A percentile compares a stretch with the other conserved stretches of the same genome.
Conservation (phyloP, 2,329 filamentous ascomycete genomes). For the Calonectria ilicicola region DNA sequence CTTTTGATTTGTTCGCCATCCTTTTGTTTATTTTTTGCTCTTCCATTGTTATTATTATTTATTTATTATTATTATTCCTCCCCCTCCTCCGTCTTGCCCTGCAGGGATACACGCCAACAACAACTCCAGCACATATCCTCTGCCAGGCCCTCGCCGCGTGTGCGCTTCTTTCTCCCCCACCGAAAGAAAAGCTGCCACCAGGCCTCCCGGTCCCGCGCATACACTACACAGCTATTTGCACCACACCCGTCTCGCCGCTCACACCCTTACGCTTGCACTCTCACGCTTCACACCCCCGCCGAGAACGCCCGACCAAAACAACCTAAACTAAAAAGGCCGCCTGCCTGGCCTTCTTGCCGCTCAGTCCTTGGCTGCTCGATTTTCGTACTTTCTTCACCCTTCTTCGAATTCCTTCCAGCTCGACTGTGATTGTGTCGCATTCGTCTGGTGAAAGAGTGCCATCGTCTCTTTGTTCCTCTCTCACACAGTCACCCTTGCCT, state of each 20-base stretch:
- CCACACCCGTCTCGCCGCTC: conserved; percentile 12
- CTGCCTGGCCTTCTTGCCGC: conserved; percentile 20
- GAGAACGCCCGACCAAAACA: conserved; percentile 42
- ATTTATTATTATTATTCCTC: too few species aligned
- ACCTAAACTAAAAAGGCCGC: conserved; percentile 27
- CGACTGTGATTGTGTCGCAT: conserved; percentile 6
- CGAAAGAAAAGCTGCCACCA: conserved; percentile 30
- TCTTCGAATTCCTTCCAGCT: background rate
- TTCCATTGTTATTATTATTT: too few species aligned
- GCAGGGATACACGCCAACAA: background rate
- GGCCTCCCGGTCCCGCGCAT: conserved; percentile 34
- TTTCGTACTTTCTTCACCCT: conserved; percentile 8
- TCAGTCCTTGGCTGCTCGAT: conserved; percentile 12
- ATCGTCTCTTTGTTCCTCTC: conserved; percentile 8
- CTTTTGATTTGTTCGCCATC: background rate
- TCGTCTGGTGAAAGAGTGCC: conserved; percentile 17
- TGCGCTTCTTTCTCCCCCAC: conserved; percentile 27
- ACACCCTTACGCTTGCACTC: conserved; percentile 15
- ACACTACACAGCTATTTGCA: conserved; percentile 18
- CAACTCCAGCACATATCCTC: background rate
- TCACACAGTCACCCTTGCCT: background rate
- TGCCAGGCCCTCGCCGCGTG: conserved; percentile 11
- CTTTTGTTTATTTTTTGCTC: background rate
- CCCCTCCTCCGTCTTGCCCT: background rate
- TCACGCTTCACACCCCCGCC: conserved; percentile 35